Evolutionary conservation across 805 yeast species (phyloP), one percentile per base, ranked within the genome.

Genomic region (Metschnikowia anglica): DNA sequence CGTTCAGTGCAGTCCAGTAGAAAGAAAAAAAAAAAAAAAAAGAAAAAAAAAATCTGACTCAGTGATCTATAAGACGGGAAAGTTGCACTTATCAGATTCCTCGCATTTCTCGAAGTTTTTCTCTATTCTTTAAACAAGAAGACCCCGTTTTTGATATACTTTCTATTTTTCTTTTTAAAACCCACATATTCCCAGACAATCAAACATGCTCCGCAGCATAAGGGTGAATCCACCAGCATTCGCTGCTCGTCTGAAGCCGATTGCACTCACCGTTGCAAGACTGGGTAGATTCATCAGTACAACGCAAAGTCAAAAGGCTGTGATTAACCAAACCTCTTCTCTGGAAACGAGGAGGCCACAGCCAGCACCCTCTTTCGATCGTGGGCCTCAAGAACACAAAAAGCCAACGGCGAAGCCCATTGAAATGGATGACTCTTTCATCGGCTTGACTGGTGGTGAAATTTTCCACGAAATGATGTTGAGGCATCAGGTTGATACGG

Each of bases 401-500:
- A 44, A 42, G 32, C 20, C 41, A 4, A 12, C 39, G 19, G 17
- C 34, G 13, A 35, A 20, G 15, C n/a, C 37, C 26, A 33, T 46
- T n/a, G 52, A 48, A 30, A 77, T 83, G 83, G 95, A 86, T 58
- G 90, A 85, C 58, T 85, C 96, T 4, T 82, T 91, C 58, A 89
- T 93, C 42, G 99, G 99, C 13, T 77, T 89, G 56, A 84, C 96
- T n/a, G 99, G 99, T 51, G 99, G 99, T 55, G 93, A 93, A 70
- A 90, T 93, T 49, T 93, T 93, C 73, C 97, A 91, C 66, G 98
- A 91, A 68, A 93, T 93, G 98, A 93, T 93, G 98, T 74, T 81
- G 49, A 81, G 97, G 64, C 97, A 93, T 64, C 79, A 87, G 41
- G 99, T 93, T 44, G 97, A 93, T 66, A 88, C 97, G 46, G 80